These are phyloP conservation scores for Teratosphaeria viscida DNA, from an alignment of 2,329 filamentous ascomycete genomes.

Conservation along the genomic window DNA sequence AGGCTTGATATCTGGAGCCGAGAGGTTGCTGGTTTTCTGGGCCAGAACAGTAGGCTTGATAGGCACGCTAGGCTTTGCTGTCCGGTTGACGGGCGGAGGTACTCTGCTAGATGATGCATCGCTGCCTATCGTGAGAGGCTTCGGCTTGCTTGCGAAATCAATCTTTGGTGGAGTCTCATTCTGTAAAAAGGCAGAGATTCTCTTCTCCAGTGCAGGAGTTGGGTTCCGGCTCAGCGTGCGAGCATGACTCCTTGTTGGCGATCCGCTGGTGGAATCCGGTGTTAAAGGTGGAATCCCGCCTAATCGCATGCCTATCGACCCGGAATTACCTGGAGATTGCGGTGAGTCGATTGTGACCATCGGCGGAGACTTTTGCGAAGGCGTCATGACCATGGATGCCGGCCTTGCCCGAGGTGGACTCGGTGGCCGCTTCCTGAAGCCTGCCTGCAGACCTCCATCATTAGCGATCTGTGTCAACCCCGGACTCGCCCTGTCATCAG, in stretches of 20 bases:
- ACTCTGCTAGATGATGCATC: conserved; percentile 28
- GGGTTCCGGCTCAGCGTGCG: conserved; percentile 30
- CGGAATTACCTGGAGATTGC: conserved; percentile 5
- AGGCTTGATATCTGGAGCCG: conserved; percentile 34
- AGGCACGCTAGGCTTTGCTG: conserved; percentile 63
- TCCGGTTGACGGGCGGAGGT: conserved; percentile 70
- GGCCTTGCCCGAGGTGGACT: conserved; percentile 31
- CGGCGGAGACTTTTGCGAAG: conserved; percentile 45
- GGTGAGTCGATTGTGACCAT: conserved; percentile 36
- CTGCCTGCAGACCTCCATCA: neutral
- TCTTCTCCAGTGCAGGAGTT: conserved; percentile 33
- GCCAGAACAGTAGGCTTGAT: conserved; percentile 18
- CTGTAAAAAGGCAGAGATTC: conserved; percentile 26
- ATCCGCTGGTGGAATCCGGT: conserved; percentile 14
- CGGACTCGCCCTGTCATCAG: conserved; percentile 1
- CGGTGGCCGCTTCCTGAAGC: conserved; percentile 20
- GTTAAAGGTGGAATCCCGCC: conserved; percentile 11
- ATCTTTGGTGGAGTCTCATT: conserved; percentile 3
- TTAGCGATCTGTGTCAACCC: neutral
- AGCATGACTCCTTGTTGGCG: conserved; percentile 23
- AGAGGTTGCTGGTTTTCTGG: conserved; percentile 15
- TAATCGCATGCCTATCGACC: conserved; percentile 10
- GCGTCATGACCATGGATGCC: conserved; percentile 39
- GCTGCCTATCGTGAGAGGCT: conserved; percentile 1
- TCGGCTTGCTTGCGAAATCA: conserved; percentile 5